Evolutionary conservation across 345 rosid genomes (phyloP), one percentile per base, ranked within the genome.

Genomic region (Eucalyptus pauciflora): DNA sequence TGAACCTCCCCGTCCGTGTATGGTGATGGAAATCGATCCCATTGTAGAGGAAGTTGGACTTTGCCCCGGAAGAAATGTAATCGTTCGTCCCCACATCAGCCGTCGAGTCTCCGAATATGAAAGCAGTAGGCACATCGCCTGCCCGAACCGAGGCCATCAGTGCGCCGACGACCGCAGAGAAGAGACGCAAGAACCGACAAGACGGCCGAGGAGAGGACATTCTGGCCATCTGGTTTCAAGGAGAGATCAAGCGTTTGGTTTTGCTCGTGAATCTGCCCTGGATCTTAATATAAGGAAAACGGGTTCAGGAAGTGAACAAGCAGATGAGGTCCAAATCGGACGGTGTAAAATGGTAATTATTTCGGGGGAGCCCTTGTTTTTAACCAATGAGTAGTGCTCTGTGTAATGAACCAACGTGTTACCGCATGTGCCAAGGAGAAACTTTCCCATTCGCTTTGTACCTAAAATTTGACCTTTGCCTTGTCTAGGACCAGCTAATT

Each of bases 11-110:
- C 5, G 92, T 92, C 0, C 90, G 83, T 5, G 1, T 33, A 3
- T 91, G 87, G 15, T 43, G 7, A 50, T 86, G 89, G 79, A 62
- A 91, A 86, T 92, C 93, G 29, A 92, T 92, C 52, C 92, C 91
- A 80, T 91, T 46, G 9, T 56, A 90, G 13, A 31, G 89, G 58
- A 89, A 85, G 45, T 91, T 86, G 11, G 91, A 90, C 20, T 41
- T 71, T 22, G 92, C 91, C 22, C 0, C 33, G 11, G 31, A 50
- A 17, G 37, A 18, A 31, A 92, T 48, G 81, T 67, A 50, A 41
- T 86, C 86, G 33, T 90, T 90, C 3, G 93, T 89, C 4, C 88
- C 90, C 20, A 89, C 90, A 27, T 89, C 88, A 2, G 18, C 18
- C 3, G 76, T 60, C 33, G 88, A 87, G 52, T 90, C 90, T 8